phyloP scores from a whole-genome alignment of 2,329 filamentous ascomycete genomes.

The Hirsutella thompsonii region DNA sequence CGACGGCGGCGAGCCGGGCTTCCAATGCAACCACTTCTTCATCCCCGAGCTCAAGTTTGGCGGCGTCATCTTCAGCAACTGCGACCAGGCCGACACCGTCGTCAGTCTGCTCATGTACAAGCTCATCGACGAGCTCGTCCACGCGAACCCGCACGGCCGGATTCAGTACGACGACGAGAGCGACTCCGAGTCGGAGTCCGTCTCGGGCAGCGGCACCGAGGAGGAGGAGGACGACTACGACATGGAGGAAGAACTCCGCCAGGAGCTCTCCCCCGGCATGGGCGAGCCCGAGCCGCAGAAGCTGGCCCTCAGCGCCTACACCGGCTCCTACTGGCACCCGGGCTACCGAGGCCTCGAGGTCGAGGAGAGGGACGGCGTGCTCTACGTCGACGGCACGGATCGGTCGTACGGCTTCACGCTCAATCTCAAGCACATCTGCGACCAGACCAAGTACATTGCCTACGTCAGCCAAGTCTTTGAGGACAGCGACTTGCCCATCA shows the following conservation, averaged over 20 bases:
- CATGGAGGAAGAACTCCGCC: constrained; percentile 1
- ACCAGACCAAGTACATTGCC: constrained; percentile 7
- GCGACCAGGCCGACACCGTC: constrained; percentile 7
- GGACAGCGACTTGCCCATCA: constrained; percentile 1
- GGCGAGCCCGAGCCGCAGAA: constrained; percentile 1
- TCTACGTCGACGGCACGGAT: constrained; percentile 14
- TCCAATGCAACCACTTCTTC: constrained; percentile 12
- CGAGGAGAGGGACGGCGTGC: constrained; percentile 5
- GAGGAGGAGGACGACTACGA: neutral
- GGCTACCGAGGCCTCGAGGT: constrained; percentile 13
- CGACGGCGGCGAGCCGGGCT: constrained; percentile 13
- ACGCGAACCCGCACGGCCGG: neutral
- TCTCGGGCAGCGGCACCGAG: neutral
- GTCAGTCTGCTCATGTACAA: constrained; percentile 9
- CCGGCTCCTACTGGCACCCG: constrained; percentile 10
- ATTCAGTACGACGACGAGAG: neutral
- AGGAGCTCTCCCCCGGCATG: constrained; percentile 3
- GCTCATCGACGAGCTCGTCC: constrained; percentile 8
- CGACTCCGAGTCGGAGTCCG: constrained; percentile 1
- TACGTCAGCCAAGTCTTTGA: constrained; percentile 1
- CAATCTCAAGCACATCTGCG: constrained; percentile 7
- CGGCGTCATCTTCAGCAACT: constrained; percentile 12
- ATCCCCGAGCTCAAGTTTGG: constrained; percentile 13
- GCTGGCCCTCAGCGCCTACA: constrained; percentile 6
- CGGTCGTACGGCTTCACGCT: constrained; percentile 14